Conservation (phyloP, 305 asterid species). For the Fraxinus ornus region DNA sequence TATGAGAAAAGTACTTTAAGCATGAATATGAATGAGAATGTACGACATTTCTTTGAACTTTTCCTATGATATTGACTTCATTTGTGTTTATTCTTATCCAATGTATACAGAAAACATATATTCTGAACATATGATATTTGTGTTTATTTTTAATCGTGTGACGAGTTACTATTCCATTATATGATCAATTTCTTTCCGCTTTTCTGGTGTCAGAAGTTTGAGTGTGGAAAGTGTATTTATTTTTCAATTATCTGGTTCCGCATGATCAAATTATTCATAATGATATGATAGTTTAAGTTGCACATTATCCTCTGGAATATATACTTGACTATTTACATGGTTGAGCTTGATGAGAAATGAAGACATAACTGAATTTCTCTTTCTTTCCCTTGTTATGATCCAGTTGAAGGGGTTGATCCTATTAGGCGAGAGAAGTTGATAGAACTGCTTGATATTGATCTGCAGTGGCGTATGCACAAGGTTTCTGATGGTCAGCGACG, state of each 20-base stretch:
- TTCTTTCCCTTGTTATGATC: slow-evolving; percentile 24
- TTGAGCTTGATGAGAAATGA: slow-evolving; percentile 16
- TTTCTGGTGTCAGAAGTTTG: not conserved
- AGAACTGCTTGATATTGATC: slow-evolving; percentile 82
- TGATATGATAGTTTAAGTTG: not conserved
- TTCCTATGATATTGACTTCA: not conserved
- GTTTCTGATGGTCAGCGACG: slow-evolving; percentile 99
- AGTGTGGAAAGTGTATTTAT: not conserved
- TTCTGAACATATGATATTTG: slow-evolving; percentile 97
- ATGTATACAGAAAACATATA: too few relatives aligned
- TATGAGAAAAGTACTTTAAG: too few relatives aligned
- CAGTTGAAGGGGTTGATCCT: slow-evolving; percentile 97
- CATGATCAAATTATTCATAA: not conserved
- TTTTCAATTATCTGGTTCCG: not conserved
- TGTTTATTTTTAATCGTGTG: slow-evolving; percentile 44
- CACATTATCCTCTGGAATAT: not conserved
- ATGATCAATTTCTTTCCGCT: slow-evolving; percentile 3
- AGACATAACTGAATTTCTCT: slow-evolving; percentile 10
- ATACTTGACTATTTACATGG: slow-evolving; percentile 10
- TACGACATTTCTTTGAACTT: not conserved
- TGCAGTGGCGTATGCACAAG: slow-evolving; percentile 97
- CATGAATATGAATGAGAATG: too few relatives aligned
- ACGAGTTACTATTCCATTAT: not conserved
- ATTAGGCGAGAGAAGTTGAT: slow-evolving; percentile 77
- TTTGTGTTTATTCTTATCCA: too few relatives aligned